Evolutionary conservation across 1,284 basidiomycete species (phyloP).

Genomic region (Peniophora sp.): DNA sequence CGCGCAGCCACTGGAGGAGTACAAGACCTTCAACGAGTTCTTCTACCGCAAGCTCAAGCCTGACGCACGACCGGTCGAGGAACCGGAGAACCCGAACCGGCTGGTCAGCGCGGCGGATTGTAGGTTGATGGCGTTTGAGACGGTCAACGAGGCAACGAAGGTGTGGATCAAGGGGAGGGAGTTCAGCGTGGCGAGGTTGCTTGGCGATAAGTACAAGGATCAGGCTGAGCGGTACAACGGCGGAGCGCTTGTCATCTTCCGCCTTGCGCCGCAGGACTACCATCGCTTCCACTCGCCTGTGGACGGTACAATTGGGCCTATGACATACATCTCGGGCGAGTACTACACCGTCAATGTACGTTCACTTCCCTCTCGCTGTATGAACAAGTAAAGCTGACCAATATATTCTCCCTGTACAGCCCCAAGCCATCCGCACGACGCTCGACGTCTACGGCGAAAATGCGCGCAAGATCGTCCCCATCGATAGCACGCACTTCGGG

Average conservation of each 20-base stretch:
- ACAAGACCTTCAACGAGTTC: slow-evolving; percentile 87
- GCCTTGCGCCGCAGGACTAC: slow-evolving; percentile 94
- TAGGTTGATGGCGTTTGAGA: slow-evolving; percentile 89
- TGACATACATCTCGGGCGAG: slow-evolving; percentile 77
- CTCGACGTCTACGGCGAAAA: slow-evolving; percentile 97
- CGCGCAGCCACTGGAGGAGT: slow-evolving; percentile 73
- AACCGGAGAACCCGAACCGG: slow-evolving; percentile 64
- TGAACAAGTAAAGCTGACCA: too few species aligned
- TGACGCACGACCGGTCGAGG: slow-evolving; percentile 71
- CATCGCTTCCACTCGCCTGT: slow-evolving; percentile 95
- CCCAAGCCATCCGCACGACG: slow-evolving; percentile 72
- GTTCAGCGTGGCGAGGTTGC: slow-evolving; percentile 73
- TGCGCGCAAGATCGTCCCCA: slow-evolving; percentile 81
- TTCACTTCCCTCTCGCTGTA: slow-evolving; percentile 13
- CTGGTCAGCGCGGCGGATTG: slow-evolving; percentile 91
- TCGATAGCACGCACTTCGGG: slow-evolving; percentile 82
- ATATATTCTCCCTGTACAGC: slow-evolving; percentile 36
- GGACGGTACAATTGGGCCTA: slow-evolving; percentile 74
- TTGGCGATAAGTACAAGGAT: slow-evolving; percentile 72
- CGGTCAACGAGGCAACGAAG: slow-evolving; percentile 74
- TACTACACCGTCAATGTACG: slow-evolving; percentile 90
- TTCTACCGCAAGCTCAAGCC: slow-evolving; percentile 89
- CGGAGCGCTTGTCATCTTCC: slow-evolving; percentile 80
- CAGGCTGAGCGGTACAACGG: slow-evolving; percentile 66
- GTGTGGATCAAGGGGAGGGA: slow-evolving; percentile 98